phyloP scores from a whole-genome alignment of 2,329 filamentous ascomycete genomes.

The Xylaria sp. region DNA sequence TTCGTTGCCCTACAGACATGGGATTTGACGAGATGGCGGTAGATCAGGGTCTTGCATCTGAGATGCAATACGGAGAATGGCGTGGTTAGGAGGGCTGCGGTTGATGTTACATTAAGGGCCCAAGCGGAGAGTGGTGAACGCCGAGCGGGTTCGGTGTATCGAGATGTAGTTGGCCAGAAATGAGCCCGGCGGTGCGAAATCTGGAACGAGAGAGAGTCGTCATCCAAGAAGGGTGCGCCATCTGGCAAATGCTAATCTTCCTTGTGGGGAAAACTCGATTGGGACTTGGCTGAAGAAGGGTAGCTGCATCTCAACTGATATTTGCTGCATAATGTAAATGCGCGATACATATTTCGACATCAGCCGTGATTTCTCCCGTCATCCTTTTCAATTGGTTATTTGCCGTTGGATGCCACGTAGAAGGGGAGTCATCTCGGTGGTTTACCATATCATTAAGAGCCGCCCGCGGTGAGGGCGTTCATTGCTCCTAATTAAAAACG shows the following conservation, averaged over 20 bases:
- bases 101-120: slow-evolving; percentile 19
- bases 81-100: slow-evolving; percentile 18
- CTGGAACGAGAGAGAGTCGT: slow-evolving; percentile 28
- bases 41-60: slow-evolving; percentile 13
- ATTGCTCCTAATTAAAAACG: slow-evolving; percentile 5
- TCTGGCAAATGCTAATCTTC: slow-evolving; percentile 38
- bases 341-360: slow-evolving; percentile 17
- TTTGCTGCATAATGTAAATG: slow-evolving; percentile 19
- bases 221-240: slow-evolving; percentile 44
- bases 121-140: slow-evolving; percentile 23
- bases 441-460: slow-evolving; percentile 12
- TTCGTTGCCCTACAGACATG: slow-evolving; percentile 19
- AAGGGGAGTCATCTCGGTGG: slow-evolving; percentile 11
- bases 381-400: slow-evolving; percentile 22
- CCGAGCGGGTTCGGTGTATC: slow-evolving; percentile 23
- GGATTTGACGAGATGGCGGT: slow-evolving; percentile 16
- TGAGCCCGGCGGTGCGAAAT: slow-evolving; percentile 26
- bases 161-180: slow-evolving; percentile 21
- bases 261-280: slow-evolving; percentile 35
- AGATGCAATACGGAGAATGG: slow-evolving; percentile 17
- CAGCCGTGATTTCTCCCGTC: slow-evolving; percentile 27
- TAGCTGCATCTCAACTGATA: slow-evolving; percentile 30
- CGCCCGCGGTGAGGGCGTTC: slow-evolving; percentile 10
- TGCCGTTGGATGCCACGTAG: slow-evolving; percentile 14
- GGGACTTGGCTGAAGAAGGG: slow-evolving; percentile 31